Percentiles rank a stretch among this genome's conserved stretches.
phyloP scores from a whole-genome alignment of 108 stramenopile genomes.

The Mediolabrus comicus region DNA sequence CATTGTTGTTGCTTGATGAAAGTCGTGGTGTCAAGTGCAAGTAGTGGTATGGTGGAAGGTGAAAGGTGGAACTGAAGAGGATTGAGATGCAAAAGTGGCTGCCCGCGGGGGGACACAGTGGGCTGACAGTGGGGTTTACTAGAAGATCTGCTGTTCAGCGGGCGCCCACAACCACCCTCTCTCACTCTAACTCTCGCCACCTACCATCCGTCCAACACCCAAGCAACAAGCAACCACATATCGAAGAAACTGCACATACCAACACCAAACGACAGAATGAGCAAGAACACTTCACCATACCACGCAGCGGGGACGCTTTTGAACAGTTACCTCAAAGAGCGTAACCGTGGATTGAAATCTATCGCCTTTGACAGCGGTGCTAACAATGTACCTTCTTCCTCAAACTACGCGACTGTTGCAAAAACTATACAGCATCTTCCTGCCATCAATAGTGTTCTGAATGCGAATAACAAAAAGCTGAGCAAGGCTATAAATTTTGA shows the following conservation, averaged over 20 bases:
- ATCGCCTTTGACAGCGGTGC: slow-evolving; percentile 27
- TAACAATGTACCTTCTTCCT: slow-evolving; percentile 30
- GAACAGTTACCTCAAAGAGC: slow-evolving; percentile 24
- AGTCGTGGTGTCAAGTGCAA: background rate
- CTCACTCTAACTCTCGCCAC: no score
- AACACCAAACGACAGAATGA: slow-evolving; percentile 17
- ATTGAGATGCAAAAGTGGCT: no score
- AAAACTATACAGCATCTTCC: slow-evolving; percentile 46
- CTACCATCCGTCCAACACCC: no score
- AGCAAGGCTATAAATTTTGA: slow-evolving; percentile 41
- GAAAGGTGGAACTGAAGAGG: no score
- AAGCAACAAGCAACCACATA: no score
- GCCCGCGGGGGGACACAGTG: no score
- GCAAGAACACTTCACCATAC: slow-evolving; percentile 37
- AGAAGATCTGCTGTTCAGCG: no score
- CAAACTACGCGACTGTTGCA: slow-evolving; percentile 45
- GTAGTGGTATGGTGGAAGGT: background rate
- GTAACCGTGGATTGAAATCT: slow-evolving; percentile 38
- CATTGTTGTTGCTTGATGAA: background rate
- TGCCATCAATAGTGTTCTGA: slow-evolving; percentile 30
- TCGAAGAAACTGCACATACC: background rate
- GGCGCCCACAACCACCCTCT: no score
- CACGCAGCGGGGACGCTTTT: slow-evolving; percentile 32
- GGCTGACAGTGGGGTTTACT: no score
- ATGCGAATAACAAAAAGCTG: slow-evolving; percentile 25